Base-by-base conservation (phyloP, 2,329 filamentous ascomycete genomes). In the Cercospora citrullina region DNA sequence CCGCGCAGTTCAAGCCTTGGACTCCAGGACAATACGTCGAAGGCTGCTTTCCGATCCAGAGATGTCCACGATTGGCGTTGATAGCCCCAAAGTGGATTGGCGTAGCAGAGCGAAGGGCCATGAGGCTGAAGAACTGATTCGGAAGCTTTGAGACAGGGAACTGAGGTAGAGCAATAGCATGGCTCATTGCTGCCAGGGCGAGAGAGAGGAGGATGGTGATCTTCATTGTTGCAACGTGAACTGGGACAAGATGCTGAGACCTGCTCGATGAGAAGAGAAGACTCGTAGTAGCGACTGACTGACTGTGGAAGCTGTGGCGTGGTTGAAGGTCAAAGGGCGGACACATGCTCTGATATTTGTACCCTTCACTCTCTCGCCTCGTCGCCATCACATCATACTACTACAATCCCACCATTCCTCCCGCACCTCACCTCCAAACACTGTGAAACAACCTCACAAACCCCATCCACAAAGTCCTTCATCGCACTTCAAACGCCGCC, bases 31-130 rank as follows among this genome's bases (percentile, higher is more conserved):
- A 79, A 69, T 75, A 78, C 21, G 70, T 64, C n/a, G 72, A 65
- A 3, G 76, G 69, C 12, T 64, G 31, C 30, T 76, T 75, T 64
- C 76, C 76, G 61, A 78, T 72, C 69, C 70, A 77, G 72, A 79
- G 69, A 31, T 66, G 65, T 21, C 62, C 72, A 61, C 65, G 67
- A 51, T 66, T 68, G 60, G 76, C 77, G 51, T 72, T 68, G 57
- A 79, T 68, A 45, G 67, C 26, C 23, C 62, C 68, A 64, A 74
- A 70, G 68, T 77, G 73, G 71, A 78, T 72, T 36, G 73, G 73
- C 2, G 72, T 71, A 62, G 68, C 72, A 30, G 72, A 74, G 69
- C 70, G 73, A 45, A 68, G 69, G 61, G 75, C 70, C 31, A 72
- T 69, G 31, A 76, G 70, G 68, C 69, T 64, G 68, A 75, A 76